Conservation (phyloP, 176 grass and related monocot species). For the Rhynchospora pubera region DNA sequence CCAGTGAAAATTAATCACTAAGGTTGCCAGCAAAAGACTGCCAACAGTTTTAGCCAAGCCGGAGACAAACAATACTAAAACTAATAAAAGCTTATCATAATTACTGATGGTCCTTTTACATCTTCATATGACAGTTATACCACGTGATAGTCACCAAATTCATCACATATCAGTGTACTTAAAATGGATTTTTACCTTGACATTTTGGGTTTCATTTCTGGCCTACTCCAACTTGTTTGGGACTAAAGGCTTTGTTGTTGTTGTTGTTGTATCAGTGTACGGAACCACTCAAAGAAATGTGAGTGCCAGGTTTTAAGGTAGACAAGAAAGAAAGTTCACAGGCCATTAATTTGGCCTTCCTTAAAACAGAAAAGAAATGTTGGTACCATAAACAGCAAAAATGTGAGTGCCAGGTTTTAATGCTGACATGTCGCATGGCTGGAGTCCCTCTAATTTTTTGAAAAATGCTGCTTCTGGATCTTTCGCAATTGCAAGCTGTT, state of each 20-base stretch:
- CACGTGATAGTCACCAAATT: not conserved
- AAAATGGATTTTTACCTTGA: not conserved
- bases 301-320: too few relatives aligned
- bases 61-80: not conserved
- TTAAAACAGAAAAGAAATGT: slow-evolving; percentile 11
- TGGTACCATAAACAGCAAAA: slow-evolving; percentile 88
- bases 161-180: not conserved
- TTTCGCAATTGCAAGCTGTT: slow-evolving; percentile 88
- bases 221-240: too few relatives aligned
- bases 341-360: not conserved
- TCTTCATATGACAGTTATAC: not conserved
- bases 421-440: slow-evolving; percentile 83
- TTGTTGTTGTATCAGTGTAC: too few relatives aligned
- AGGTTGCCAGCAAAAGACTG: slow-evolving; percentile 17
- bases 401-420: slow-evolving; percentile 86
- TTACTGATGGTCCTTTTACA: not conserved
- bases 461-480: slow-evolving; percentile 98
- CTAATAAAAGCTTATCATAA: not conserved
- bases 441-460: slow-evolving; percentile 95
- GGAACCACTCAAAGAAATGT: too few relatives aligned
- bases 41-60: not conserved
- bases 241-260: too few relatives aligned
- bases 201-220: too few relatives aligned
- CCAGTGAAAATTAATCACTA: not conserved
- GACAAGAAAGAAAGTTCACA: not conserved